These are phyloP conservation scores for Aspergillus biplanus DNA, from an alignment of 495 filamentous ascomycete species.

Conservation along the genomic window DNA sequence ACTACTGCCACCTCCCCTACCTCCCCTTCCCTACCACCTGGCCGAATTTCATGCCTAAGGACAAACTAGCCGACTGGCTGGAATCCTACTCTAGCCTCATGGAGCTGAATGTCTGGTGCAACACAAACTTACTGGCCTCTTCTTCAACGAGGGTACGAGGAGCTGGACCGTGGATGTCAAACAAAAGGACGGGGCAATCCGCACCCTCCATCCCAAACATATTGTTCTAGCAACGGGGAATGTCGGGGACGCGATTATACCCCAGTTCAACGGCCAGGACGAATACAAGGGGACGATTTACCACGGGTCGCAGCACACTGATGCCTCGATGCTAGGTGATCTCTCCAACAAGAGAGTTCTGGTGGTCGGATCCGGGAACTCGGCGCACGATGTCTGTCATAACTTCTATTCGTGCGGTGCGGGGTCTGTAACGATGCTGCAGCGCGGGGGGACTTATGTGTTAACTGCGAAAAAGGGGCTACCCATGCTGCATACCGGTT, in stretches of 20 bases:
- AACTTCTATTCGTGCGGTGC: slow-evolving; percentile 76
- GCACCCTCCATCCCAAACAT: slow-evolving; percentile 47
- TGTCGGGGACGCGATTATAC: slow-evolving; percentile 49
- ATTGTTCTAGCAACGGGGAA: slow-evolving; percentile 54
- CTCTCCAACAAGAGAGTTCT: slow-evolving; percentile 66
- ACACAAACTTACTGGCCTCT: slow-evolving; percentile 53
- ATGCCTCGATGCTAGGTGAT: slow-evolving; percentile 34
- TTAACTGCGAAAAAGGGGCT: slow-evolving; percentile 61
- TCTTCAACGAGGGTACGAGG: slow-evolving; percentile 49
- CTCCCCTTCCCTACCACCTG: slow-evolving; percentile 69
- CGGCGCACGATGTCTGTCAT: slow-evolving; percentile 81
- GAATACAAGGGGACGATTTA: slow-evolving; percentile 52
- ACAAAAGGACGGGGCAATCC: slow-evolving; percentile 43
- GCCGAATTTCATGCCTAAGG: slow-evolving; percentile 73
- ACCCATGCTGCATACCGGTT: slow-evolving; percentile 54
- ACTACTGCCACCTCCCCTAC: slow-evolving; percentile 76
- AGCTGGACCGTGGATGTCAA: slow-evolving; percentile 63
- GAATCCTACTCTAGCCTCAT: slow-evolving; percentile 70
- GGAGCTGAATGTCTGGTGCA: slow-evolving; percentile 76
- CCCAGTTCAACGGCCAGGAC: slow-evolving; percentile 45
- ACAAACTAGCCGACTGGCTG: slow-evolving; percentile 79
- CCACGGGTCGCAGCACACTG: slow-evolving; percentile 46
- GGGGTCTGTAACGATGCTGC: slow-evolving; percentile 71
- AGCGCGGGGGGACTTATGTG: slow-evolving; percentile 75
- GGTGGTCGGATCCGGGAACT: slow-evolving; percentile 80